A percentile compares a stretch with the other conserved stretches of the same genome.
Conservation (phyloP, 306 rosid genomes). For the Cyamopsis tetragonoloba region DNA sequence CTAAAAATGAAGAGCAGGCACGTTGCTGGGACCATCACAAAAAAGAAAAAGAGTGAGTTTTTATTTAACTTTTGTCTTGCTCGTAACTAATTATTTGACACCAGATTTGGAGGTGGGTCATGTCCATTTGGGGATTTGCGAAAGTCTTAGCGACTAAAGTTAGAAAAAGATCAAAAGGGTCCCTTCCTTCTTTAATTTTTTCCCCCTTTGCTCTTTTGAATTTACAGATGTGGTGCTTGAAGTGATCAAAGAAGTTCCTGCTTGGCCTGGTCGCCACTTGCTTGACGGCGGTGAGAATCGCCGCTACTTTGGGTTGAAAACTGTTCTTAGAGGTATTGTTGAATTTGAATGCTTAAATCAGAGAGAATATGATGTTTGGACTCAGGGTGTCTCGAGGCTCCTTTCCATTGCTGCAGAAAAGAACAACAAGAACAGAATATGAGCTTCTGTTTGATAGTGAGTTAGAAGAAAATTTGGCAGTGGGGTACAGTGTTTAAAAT, state of each 20-base stretch:
- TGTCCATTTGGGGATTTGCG: conserved; percentile 74
- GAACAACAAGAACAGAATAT: conserved; percentile 48
- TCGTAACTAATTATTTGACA: conserved; percentile 41
- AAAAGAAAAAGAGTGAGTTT: conserved; percentile 98
- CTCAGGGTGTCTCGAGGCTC: conserved; percentile 83
- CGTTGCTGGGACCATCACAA: conserved; percentile 97
- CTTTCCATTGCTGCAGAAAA: conserved; percentile 62
- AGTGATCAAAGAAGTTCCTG: conserved; percentile 75
- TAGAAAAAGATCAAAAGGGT: conserved; percentile 34
- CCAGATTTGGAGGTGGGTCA: conserved; percentile 80
- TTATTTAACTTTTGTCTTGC: conserved; percentile 58
- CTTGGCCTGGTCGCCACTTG: conserved; percentile 96
- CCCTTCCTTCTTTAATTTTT: conserved; percentile 37
- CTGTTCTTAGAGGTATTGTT: conserved; percentile 63
- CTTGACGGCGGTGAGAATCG: conserved; percentile 81
- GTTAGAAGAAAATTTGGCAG: conserved; percentile 19
- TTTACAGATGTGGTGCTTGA: conserved; percentile 69
- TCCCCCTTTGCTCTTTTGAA: conserved; percentile 19
- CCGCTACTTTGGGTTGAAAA: conserved; percentile 87
- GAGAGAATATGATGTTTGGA: conserved; percentile 87
- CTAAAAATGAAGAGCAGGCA: conserved; percentile 99
- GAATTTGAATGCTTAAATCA: conserved; percentile 85
- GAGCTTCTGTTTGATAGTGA: background rate
- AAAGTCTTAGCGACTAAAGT: conserved; percentile 46
- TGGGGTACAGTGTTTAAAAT: too few relatives aligned